Percentiles rank a stretch among this genome's conserved stretches.
Evolutionary conservation across 2,329 filamentous ascomycete genomes (phyloP).

Genomic region (Sarocladiaceae sp.): DNA sequence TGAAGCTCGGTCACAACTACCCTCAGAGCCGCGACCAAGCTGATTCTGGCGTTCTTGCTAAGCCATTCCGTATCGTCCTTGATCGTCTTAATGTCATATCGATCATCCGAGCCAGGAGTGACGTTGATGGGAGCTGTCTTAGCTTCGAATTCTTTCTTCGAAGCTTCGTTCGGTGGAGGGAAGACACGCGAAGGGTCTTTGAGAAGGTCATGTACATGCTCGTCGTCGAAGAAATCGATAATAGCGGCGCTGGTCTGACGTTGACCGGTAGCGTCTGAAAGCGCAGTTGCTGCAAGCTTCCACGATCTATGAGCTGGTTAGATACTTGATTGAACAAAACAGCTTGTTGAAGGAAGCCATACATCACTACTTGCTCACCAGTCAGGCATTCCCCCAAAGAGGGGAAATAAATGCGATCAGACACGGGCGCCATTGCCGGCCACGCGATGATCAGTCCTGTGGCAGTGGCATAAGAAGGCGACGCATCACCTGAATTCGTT

Average conservation of each 20-base stretch:
- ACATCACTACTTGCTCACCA: slow-evolving; percentile 76
- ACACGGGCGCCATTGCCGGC: slow-evolving; percentile 62
- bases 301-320: slow-evolving; percentile 45
- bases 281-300: slow-evolving; percentile 51
- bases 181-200: slow-evolving; percentile 65
- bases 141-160: slow-evolving; percentile 70
- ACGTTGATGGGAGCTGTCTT: slow-evolving; percentile 84
- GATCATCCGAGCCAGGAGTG: slow-evolving; percentile 57
- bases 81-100: slow-evolving; percentile 69
- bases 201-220: slow-evolving; percentile 62
- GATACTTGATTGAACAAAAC: slow-evolving; percentile 11
- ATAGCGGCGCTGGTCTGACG: slow-evolving; percentile 49
- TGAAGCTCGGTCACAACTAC: slow-evolving; percentile 81
- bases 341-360: slow-evolving; percentile 26
- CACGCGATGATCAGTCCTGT: slow-evolving; percentile 39
- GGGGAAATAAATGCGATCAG: slow-evolving; percentile 71
- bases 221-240: slow-evolving; percentile 63
- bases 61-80: slow-evolving; percentile 85
- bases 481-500: slow-evolving; percentile 30
- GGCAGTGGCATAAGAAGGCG: slow-evolving; percentile 25
- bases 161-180: slow-evolving; percentile 50
- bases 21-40: slow-evolving; percentile 75
- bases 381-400: slow-evolving; percentile 79
- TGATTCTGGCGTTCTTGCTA: slow-evolving; percentile 68
- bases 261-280: slow-evolving; percentile 50